Evolutionary conservation across 768 basidiomycete genomes (phyloP), one percentile per base, ranked within the genome.

Genomic region (Panaeolus cyanescens): DNA sequence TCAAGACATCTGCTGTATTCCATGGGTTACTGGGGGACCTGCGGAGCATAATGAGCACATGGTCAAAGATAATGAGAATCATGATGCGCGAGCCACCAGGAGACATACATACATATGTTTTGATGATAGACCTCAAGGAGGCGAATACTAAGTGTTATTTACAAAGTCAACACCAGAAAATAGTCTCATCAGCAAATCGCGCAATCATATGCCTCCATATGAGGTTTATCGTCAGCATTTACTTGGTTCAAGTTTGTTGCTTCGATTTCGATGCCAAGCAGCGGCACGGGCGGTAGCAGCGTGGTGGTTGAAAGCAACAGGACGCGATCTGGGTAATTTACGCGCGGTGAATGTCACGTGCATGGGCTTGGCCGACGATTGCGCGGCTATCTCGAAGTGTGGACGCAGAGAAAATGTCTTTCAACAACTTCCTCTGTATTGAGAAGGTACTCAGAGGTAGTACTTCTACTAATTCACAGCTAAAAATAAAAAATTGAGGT

Each of bases 211-310:
- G 15, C 10, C 15, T 28, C 45, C 45, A 28, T 15, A 50, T 15
- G 45, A 50, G 2, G 25, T 50, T 50, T 28, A 28, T 50, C 22
- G 45, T 28, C 22, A 28, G 30, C 25, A 28, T 50, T 50, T 22
- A 50, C 45, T 50, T 50, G 25, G 45, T n/a, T n/a, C n/a, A n/a
- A n/a, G n/a, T n/a, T n/a, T n/a, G n/a, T 28, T 4, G 45, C 45
- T 50, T 50, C 45, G 45, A 42, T 25, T 50, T 50, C 45, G 45
- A 50, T 50, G 45, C 45, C 45, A 50, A 50, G 45, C 45, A 50
- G 45, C 45, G 45, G 45, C 15, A 50, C 15, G 3, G 25, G 15
- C 25, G 30, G 25, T 8, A 9, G 4, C 45, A 50, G 25, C 45
- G n/a, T 50, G 45, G 45, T 50, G 45, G 45, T 28, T 25, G 45